Base-by-base conservation (phyloP, 2,329 filamentous ascomycete genomes). In the Diaporthe sp. region DNA sequence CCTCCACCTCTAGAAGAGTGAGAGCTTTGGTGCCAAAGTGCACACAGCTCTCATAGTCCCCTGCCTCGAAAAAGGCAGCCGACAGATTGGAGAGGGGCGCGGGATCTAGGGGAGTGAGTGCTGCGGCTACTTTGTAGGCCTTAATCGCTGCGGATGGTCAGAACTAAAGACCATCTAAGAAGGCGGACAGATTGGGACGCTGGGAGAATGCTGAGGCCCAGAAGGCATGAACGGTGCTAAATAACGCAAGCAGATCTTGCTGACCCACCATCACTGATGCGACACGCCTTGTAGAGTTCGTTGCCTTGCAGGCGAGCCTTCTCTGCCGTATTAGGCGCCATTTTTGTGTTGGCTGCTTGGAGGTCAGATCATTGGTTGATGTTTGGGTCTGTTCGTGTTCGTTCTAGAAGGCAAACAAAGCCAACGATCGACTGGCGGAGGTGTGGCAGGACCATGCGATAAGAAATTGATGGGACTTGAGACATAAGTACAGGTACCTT, bases 71-170 rank as follows among this genome's bases (percentile, higher is more conserved):
- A 60, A 76, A 76, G 72, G 79, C 75, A 44, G 76, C 76, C 4
- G 79, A 79, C 10, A 79, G 57, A 67, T 80, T 80, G 9, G 78
- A 78, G 19, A 77, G 46, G 4, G 78, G 78, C 17, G 73, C 37
- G 2, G 77, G 71, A 42, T 79, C 78, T 7, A 60, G 17, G 10
- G 76, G 76, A n/a, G 75, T 76, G n/a, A 79, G 51, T 0, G n/a
- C 17, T 19, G 76, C 76, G 15, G 78, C 77, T 4, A 62, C 70
- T 22, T 78, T 61, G 25, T 61, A 61, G 10, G 58, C 58, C n/a
- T 61, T 61, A 7, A 61, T 37, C n/a, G 58, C 58, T 61, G 58
- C 19, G 22, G n/a, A 19, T 25, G 8, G 49, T 51, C 49, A 51
- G 49, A 51, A 19, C 13, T n/a, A 10, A n/a, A 25, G 3, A 51